Evolutionary conservation across 805 yeast species (phyloP), one percentile per base, ranked within the genome.

Genomic region (Candida argentea): DNA sequence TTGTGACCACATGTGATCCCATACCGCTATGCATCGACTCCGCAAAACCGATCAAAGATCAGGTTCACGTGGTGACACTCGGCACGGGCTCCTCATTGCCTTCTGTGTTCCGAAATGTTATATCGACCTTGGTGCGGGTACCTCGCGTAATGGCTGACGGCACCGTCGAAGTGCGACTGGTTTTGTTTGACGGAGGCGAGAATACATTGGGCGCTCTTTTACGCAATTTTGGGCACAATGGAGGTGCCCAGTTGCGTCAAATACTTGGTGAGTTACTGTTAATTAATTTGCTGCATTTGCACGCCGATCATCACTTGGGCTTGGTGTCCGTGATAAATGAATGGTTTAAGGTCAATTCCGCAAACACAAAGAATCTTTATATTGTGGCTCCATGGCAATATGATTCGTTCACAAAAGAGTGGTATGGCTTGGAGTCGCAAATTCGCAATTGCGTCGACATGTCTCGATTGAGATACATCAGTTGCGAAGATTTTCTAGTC

Each of bases 251-350:
- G 20, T 38, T 50, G 16, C 32, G 34, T 16, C 44, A 46, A 14
- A 52, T 80, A 2, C 62, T 87, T 36, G 38, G 54, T 22, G 93
- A 87, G 42, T 53, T 87, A 32, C 57, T 67, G 18, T 33, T 83
- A 30, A 58, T 89, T 13, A 82, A 72, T 43, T 57, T 91, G 30
- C 80, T 94, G 40, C 99, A 91, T 60, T 61, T 89, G 42, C 99
- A 91, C 53, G 98, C 97, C 0, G 99, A 91, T 49, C 99, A 91
- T 50, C 96, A 89, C 51, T 57, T 91, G 23, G 99, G 99, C 1
- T 62, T 82, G 4, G 56, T 80, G 6, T 68, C 84, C 4, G 50
- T 91, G 3, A 61, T 91, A 16, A 61, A 64, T 21, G 73, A 72
- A 37, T 87, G 96, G 94, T 61, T 69, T 33, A 46, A 52, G 18